A percentile compares a stretch with the other conserved stretches of the same genome.
Conservation (phyloP, 1,284 basidiomycete species). For the Trametes sp. region DNA sequence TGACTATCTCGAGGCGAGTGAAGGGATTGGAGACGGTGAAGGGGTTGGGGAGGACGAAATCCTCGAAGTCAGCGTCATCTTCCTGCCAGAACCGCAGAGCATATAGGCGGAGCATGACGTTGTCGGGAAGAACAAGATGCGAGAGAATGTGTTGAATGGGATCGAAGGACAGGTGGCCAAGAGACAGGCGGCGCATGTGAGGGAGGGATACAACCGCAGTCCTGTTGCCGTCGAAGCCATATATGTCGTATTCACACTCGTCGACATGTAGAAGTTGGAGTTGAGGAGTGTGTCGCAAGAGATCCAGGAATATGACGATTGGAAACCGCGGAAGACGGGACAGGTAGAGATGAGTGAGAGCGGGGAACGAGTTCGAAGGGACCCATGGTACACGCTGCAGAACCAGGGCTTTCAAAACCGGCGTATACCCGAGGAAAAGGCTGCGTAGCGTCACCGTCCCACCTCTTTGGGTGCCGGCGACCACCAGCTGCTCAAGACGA, state of each 20-base stretch:
- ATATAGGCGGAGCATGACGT: background rate
- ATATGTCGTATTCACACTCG: constrained; percentile 2
- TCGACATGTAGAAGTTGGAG: constrained; percentile 8
- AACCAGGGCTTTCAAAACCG: background rate
- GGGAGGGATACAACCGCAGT: background rate
- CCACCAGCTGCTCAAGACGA: background rate
- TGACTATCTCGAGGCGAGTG: background rate
- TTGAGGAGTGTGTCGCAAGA: background rate
- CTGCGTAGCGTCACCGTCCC: background rate
- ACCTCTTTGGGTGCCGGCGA: background rate
- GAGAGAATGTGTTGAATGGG: background rate
- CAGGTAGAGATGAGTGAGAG: constrained; percentile 6
- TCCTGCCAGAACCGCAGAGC: background rate
- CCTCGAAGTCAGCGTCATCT: background rate
- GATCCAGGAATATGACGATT: background rate
- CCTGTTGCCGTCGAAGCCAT: background rate
- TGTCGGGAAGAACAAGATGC: background rate
- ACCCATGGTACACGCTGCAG: constrained; percentile 8
- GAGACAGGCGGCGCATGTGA: background rate
- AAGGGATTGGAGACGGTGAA: constrained; percentile 1
- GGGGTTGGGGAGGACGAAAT: background rate
- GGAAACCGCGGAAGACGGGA: background rate
- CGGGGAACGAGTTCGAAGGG: constrained; percentile 8
- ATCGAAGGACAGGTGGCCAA: constrained; percentile 3
- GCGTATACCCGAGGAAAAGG: constrained; percentile 1